phyloP scores from a whole-genome alignment of 768 basidiomycete genomes.

The Termitomyces sp. region DNA sequence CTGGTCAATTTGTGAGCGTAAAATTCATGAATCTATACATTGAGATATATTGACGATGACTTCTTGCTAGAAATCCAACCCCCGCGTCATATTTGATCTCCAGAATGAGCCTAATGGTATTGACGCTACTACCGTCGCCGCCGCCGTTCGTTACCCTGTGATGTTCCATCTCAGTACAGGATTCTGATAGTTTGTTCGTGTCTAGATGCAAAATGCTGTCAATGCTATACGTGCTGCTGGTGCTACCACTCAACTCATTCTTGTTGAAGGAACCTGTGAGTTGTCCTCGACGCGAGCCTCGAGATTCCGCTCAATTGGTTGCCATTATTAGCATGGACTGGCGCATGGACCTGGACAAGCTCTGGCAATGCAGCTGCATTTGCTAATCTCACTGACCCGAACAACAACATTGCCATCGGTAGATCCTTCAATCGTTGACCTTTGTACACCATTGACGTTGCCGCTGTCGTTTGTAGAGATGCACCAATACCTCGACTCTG shows the following conservation, averaged over 20 bases:
- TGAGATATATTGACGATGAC: neutral
- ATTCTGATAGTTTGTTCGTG: neutral
- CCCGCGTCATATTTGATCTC: constrained; percentile 53
- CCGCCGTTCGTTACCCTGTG: constrained; percentile 30
- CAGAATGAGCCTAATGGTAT: constrained; percentile 67
- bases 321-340: constrained; percentile 42
- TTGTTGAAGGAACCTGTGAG: constrained; percentile 40
- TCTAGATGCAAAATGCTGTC: constrained; percentile 59
- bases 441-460: neutral
- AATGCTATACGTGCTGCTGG: constrained; percentile 60
- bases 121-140: constrained; percentile 43
- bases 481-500: constrained; percentile 68
- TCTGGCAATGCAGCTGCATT: constrained; percentile 54
- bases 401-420: constrained; percentile 58
- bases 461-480: constrained; percentile 35
- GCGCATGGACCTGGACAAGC: constrained; percentile 55
- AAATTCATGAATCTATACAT: too few species aligned
- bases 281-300: neutral
- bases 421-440: constrained; percentile 10
- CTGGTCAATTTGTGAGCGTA: constrained; percentile 39
- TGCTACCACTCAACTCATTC: constrained; percentile 50
- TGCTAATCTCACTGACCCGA: constrained; percentile 47
- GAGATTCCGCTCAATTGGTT: constrained; percentile 1
- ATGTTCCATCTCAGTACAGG: neutral
- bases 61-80: constrained; percentile 33